phyloP scores from a whole-genome alignment of 2,329 filamentous ascomycete genomes.

The Kalmusia sp. region DNA sequence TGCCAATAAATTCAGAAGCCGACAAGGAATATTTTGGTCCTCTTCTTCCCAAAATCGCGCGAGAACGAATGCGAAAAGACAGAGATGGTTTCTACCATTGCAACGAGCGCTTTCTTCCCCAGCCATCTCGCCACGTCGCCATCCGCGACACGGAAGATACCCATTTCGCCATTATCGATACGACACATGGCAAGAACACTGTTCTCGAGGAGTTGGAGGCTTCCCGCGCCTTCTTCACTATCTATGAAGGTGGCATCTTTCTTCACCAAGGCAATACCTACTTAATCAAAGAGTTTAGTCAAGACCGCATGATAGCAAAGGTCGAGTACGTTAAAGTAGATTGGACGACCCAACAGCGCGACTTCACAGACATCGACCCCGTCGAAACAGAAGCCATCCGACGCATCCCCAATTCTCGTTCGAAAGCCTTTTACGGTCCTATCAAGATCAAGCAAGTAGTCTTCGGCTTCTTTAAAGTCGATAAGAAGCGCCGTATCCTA shows the following conservation, averaged over 20 bases:
- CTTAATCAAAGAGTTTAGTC: conserved; percentile 85
- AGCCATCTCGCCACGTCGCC: conserved; percentile 81
- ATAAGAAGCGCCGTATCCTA: conserved; percentile 81
- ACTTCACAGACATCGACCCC: conserved; percentile 93
- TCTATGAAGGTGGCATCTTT: conserved; percentile 97
- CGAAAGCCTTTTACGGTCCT: conserved; percentile 80
- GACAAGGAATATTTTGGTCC: conserved; percentile 82
- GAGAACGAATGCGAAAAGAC: conserved; percentile 76
- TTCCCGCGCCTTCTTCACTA: conserved; percentile 90
- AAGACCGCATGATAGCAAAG: conserved; percentile 80
- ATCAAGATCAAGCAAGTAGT: conserved; percentile 89
- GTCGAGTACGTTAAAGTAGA: conserved; percentile 91
- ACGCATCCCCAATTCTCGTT: conserved; percentile 68
- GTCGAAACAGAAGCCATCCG: conserved; percentile 90
- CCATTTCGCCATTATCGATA: conserved; percentile 94
- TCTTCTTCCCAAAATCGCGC: conserved; percentile 73
- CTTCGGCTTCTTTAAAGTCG: conserved; percentile 98
- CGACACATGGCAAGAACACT: conserved; percentile 79
- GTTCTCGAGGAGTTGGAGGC: conserved; percentile 97
- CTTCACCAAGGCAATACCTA: conserved; percentile 95
- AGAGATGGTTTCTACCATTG: conserved; percentile 86
- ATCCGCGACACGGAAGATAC: conserved; percentile 90
- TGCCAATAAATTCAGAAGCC: conserved; percentile 82
- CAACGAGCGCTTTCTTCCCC: conserved; percentile 84
- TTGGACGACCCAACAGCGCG: conserved; percentile 92